Evolutionary conservation across 1,139 yeast genomes (phyloP), one percentile per base, ranked within the genome.

Genomic region (Nakaseomyces uthaithaninus): DNA sequence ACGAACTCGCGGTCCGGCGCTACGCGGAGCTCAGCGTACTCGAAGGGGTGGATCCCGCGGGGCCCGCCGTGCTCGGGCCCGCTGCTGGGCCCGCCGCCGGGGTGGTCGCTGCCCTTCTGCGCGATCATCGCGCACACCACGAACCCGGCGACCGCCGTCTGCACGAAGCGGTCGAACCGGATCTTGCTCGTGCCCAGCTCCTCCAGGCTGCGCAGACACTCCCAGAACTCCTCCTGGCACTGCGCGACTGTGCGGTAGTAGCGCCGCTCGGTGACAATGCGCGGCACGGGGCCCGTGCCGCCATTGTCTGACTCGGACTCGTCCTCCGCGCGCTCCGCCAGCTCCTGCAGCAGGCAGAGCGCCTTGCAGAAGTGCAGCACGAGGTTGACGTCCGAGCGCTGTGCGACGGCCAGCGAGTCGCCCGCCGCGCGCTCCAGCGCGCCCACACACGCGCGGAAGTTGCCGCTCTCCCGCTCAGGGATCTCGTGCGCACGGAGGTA

Each of bases 1-100:
- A 55, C 46, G 12, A 49, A 35, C 5, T 42, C 39, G n/a, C 36
- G 37, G 4, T 47, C 42, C 10, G 43, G 41, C 14, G 48, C 33
- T 20, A 54, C 44, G 28, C 49, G 53, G 11, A 57, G 34, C 42
- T 55, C 58, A 35, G 57, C 61, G 27, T 45, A 47, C 34, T 52
- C 60, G 37, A 58, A 58, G 3, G 63, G 62, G 36, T 51, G 47
- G 19, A 58, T 48, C 9, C 44, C 39, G 8, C 42, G 36, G 11
- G n/a, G 11, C 14, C 28, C 25, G 27, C 11, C 27, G 2, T 25
- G 27, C 7, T 10, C 24, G 10, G 24, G n/a, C 18, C 20, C 1
- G 34, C n/a, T n/a, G 10, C 10, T 8, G 10, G 25, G 8, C 11
- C 25, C 25, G 11, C 10, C 25, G 10, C 8, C 10, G 8, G 10